Base-by-base conservation (phyloP, 495 filamentous ascomycete genomes). In the Staphylotrichum longicolle region DNA sequence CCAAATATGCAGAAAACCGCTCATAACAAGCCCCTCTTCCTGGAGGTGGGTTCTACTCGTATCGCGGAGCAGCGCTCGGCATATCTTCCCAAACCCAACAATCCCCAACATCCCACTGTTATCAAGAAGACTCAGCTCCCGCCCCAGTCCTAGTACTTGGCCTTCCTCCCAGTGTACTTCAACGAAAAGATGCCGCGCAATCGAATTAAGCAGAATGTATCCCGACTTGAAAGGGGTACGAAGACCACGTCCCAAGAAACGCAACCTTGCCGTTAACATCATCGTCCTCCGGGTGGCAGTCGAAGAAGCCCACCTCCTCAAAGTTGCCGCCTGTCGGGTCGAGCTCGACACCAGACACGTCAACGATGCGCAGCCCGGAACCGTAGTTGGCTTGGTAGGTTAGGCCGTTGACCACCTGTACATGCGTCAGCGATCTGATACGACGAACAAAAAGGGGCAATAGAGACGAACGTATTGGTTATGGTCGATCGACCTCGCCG, bases 211-310 rank as follows among this genome's bases (percentile, higher is more conserved):
- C 45, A 85, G 66, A 40, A 87, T 77, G 68, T 76, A 81, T 8
- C 83, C 83, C 45, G 73, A 78, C 74, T 80, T 77, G 67, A 87
- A 86, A 64, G 1, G 82, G 78, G 71, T 84, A 86, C 57, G 74
- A 74, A 46, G 72, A 76, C 85, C 85, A 86, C 14, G 78, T 80
- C 11, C 85, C 84, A n/a, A 78, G 70, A 63, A 86, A 86, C 57
- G 81, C 78, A 8, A 81, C 60, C 12, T 74, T 63, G n/a, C 82
- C 83, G 51, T 76, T 78, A 27, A 70, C 72, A 3, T 68, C 65
- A 62, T 86, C 84, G 63, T 86, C 83, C 67, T 86, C 84, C 9
- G 84, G 83, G 70, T 84, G 80, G 63, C 83, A 73, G 67, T 86
- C 84, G 61, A 86, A 85, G 73, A 80, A 85, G 55, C 71, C 82